These are phyloP conservation scores for Edaphochlamys debaryana DNA, from an alignment of 139 green algal genomes.

Conservation along the genomic window DNA sequence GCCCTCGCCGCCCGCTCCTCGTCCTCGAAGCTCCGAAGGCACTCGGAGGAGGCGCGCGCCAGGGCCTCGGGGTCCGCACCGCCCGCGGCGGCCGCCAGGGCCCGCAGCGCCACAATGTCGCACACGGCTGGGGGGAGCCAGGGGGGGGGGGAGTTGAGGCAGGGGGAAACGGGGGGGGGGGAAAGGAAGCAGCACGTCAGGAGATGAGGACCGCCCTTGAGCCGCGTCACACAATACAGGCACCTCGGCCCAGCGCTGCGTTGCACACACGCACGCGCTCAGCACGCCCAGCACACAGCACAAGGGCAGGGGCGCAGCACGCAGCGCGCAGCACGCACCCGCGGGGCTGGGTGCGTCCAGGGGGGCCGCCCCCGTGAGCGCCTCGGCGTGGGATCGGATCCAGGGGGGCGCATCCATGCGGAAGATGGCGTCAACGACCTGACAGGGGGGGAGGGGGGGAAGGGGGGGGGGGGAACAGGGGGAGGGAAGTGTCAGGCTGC, in stretches of 20 bases:
- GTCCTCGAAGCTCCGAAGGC: neutral
- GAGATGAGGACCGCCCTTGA: too few relatives aligned
- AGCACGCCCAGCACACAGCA: too few relatives aligned
- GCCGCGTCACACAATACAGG: too few relatives aligned
- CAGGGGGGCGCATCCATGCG: conserved; percentile 35
- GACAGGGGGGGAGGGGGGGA: neutral
- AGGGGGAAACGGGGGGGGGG: too few relatives aligned
- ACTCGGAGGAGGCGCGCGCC: neutral
- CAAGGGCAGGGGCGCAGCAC: too few relatives aligned
- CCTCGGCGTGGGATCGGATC: conserved; percentile 17
- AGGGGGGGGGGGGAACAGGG: neutral
- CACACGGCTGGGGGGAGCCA: neutral
- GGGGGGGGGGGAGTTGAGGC: too few relatives aligned
- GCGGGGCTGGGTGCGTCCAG: too few relatives aligned
- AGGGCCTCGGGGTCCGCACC: neutral
- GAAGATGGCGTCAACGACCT: conserved; percentile 29
- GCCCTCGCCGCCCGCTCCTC: neutral
- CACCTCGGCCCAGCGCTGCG: too few relatives aligned
- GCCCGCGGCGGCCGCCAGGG: neutral
- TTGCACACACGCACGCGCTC: too few relatives aligned
- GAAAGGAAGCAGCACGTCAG: too few relatives aligned
- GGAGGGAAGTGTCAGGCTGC: too few relatives aligned
- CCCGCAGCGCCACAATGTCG: neutral
- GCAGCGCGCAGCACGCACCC: too few relatives aligned
- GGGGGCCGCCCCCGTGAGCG: neutral